phyloP scores from a whole-genome alignment of 2,329 filamentous ascomycete genomes.

The Aspergillus sp. region DNA sequence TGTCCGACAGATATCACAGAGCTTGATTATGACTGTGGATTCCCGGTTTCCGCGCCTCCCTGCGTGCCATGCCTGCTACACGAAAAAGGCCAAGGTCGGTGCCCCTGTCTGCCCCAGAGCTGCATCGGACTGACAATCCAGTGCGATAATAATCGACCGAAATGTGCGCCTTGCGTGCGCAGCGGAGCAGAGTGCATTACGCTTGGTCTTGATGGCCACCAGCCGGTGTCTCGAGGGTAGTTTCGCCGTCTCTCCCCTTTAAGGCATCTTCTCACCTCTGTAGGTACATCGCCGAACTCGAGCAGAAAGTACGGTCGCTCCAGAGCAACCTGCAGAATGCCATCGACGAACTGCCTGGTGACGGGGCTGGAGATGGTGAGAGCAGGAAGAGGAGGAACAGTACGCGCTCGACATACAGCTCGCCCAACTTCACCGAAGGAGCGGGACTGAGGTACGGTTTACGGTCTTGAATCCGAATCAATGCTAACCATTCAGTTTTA shows the following conservation, averaged over 20 bases:
- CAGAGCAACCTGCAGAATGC: not conserved
- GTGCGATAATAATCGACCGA: slow-evolving; percentile 33
- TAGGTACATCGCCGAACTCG: slow-evolving; percentile 27
- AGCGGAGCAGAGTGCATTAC: slow-evolving; percentile 27
- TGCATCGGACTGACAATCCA: not conserved
- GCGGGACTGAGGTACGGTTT: slow-evolving; percentile 18
- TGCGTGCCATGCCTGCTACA: slow-evolving; percentile 22
- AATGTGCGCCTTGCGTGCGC: slow-evolving; percentile 28
- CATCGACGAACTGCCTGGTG: not conserved
- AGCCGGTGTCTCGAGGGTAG: slow-evolving; percentile 25
- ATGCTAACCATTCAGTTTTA: slow-evolving; percentile 11
- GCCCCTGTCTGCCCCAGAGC: not conserved
- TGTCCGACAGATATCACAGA: not conserved
- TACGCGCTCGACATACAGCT: slow-evolving; percentile 6
- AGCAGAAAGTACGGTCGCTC: slow-evolving; percentile 20
- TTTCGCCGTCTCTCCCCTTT: not conserved
- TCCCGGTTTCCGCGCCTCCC: slow-evolving; percentile 13
- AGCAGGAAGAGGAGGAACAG: not conserved
- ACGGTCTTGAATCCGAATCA: not conserved
- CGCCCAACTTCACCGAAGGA: slow-evolving; percentile 20
- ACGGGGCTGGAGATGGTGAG: not conserved
- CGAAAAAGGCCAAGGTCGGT: slow-evolving; percentile 21
- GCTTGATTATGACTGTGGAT: not conserved
- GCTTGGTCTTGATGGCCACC: slow-evolving; percentile 21
- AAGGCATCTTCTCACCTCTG: not conserved